phyloP scores from a whole-genome alignment of 768 basidiomycete genomes.

The Naganishia vaughanmartiniae region DNA sequence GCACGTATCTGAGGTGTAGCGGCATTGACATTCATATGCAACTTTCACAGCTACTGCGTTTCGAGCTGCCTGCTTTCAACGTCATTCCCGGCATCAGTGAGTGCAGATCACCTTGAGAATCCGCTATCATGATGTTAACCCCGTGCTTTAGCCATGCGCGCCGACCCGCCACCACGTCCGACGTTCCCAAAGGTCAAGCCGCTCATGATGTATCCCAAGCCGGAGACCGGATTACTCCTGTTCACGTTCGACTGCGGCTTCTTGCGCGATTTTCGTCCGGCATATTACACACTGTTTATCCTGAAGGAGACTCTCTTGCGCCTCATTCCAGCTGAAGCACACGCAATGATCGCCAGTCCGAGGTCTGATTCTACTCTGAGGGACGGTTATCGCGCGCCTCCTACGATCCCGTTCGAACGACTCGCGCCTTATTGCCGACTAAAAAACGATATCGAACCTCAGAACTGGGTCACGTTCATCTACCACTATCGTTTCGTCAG shows the following conservation, averaged over 20 bases:
- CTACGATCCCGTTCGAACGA: constrained; percentile 37
- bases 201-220: constrained; percentile 39
- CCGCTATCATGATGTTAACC: background rate
- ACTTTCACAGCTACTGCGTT: background rate
- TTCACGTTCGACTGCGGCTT: constrained; percentile 42
- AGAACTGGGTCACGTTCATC: constrained; percentile 49
- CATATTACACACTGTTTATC: constrained; percentile 33
- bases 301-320: constrained; percentile 39
- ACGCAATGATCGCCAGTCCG: constrained; percentile 20
- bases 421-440: constrained; percentile 39
- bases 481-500: constrained; percentile 48
- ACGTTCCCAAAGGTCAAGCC: constrained; percentile 43
- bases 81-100: constrained; percentile 22
- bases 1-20: background rate
- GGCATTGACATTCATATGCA: background rate
- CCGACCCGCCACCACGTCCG: constrained; percentile 49
- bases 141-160: constrained; percentile 33
- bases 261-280: constrained; percentile 34
- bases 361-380: constrained; percentile 35
- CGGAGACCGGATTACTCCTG: constrained; percentile 43
- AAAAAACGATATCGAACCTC: constrained; percentile 32
- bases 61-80: constrained; percentile 22
- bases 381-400: constrained; percentile 22
- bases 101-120: background rate
- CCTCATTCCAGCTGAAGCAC: constrained; percentile 32